A percentile compares a stretch with the other conserved stretches of the same genome.
These are phyloP conservation scores for Verticillium longisporum DNA, from an alignment of 2,329 filamentous ascomycete genomes.

Conservation along the genomic window DNA sequence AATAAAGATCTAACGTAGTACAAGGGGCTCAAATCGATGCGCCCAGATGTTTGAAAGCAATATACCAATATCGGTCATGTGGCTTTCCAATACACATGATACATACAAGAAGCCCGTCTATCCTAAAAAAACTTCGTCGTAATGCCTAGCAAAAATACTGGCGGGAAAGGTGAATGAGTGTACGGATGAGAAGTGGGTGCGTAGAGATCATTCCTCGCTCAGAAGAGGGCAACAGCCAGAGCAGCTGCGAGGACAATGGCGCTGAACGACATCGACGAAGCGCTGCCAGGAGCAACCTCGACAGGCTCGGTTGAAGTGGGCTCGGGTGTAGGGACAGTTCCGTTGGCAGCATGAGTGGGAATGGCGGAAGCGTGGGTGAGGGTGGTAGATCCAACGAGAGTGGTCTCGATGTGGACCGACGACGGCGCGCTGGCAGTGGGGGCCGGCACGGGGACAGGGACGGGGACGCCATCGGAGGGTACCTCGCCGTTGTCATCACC, in stretches of 20 bases:
- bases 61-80: neutral
- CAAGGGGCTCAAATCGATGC: neutral
- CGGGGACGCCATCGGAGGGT: neutral
- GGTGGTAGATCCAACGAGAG: neutral
- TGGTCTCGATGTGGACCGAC: neutral
- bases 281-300: slow-evolving; percentile 3
- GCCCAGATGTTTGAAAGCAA: neutral
- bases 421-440: neutral
- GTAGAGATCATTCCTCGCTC: neutral
- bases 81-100: neutral
- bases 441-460: neutral
- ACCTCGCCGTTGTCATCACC: neutral
- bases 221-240: slow-evolving; percentile 9
- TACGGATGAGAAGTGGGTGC: neutral
- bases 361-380: neutral
- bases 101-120: neutral
- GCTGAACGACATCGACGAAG: slow-evolving; percentile 5
- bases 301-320: neutral
- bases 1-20: neutral
- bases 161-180: too few relatives aligned
- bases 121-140: neutral
- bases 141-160: neutral
- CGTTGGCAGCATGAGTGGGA: neutral
- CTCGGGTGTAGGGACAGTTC: neutral
- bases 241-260: slow-evolving; percentile 5